Evolutionary conservation across 805 yeast genomes (phyloP).

Genomic region (Cyberlindnera sargentensis): DNA sequence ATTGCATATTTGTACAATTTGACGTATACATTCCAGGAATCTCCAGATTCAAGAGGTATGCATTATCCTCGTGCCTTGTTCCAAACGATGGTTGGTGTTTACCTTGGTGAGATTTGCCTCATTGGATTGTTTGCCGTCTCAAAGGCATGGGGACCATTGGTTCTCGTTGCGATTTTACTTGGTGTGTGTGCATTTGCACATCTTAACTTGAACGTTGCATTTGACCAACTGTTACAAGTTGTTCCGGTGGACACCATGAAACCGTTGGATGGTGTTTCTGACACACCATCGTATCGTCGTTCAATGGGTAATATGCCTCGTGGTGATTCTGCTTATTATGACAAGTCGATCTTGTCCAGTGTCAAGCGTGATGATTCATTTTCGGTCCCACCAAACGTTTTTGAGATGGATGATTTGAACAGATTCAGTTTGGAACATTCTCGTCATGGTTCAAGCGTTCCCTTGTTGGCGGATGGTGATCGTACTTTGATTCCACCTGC

Average conservation of each 20-base stretch:
- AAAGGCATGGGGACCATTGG: constrained; percentile 93
- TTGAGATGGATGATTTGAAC: constrained; percentile 22
- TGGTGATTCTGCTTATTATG: constrained; percentile 6
- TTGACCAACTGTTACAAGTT: constrained; percentile 49
- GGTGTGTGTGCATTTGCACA: constrained; percentile 66
- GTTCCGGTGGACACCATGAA: constrained; percentile 71
- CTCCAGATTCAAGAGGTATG: constrained; percentile 70
- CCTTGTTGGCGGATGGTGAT: constrained; percentile 64
- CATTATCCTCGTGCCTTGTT: constrained; percentile 84
- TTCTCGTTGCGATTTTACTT: constrained; percentile 60
- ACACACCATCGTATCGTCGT: constrained; percentile 47
- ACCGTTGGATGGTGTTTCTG: constrained; percentile 63
- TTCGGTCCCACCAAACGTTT: constrained; percentile 16
- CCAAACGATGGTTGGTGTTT: constrained; percentile 84
- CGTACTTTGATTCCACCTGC: constrained; percentile 26
- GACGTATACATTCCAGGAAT: constrained; percentile 59
- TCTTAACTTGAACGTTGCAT: constrained; percentile 54
- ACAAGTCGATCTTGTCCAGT: constrained; percentile 2
- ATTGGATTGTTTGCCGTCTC: constrained; percentile 84
- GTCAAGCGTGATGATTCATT: constrained; percentile 5
- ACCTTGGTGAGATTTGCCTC: constrained; percentile 80
- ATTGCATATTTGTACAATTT: constrained; percentile 75
- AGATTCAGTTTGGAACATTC: constrained; percentile 15
- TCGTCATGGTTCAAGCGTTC: constrained; percentile 32
- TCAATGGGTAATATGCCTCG: constrained; percentile 2